These are phyloP conservation scores for Spathaspora sp. DNA, from an alignment of 1,139 yeast genomes.

Conservation along the genomic window DNA sequence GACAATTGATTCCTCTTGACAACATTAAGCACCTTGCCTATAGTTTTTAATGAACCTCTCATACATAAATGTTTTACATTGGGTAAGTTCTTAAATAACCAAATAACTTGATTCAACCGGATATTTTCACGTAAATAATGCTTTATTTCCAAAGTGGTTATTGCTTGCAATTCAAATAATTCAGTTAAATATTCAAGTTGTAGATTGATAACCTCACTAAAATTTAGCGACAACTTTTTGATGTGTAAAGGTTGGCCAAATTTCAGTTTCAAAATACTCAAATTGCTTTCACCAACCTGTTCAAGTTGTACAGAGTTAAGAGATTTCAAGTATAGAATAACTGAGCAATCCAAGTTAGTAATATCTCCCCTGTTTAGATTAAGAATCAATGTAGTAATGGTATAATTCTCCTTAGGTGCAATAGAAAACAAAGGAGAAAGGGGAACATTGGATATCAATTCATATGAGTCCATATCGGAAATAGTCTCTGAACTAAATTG, in stretches of 20 bases:
- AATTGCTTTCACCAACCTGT: too few species aligned
- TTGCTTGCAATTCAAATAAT: neutral
- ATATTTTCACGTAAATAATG: neutral
- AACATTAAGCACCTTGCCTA: too few species aligned
- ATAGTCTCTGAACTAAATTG: too few species aligned
- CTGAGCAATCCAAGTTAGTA: neutral
- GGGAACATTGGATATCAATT: too few species aligned
- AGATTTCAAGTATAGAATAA: neutral
- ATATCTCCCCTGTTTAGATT: neutral
- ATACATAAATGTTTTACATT: neutral
- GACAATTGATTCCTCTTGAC: too few species aligned
- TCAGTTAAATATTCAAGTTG: neutral
- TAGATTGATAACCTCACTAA: neutral
- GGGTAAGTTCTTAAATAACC: neutral
- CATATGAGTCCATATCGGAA: too few species aligned
- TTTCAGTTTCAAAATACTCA: too few species aligned
- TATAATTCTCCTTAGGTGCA: neutral
- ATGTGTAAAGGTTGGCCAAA: neutral
- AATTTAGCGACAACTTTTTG: neutral
- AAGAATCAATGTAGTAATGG: neutral
- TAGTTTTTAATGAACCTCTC: too few species aligned
- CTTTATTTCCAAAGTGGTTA: neutral
- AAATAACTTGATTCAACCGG: neutral
- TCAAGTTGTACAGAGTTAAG: neutral
- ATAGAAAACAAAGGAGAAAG: too few species aligned